Base-by-base conservation (phyloP, 2,329 filamentous ascomycete species). In the Pseudogymnoascus sp. region DNA sequence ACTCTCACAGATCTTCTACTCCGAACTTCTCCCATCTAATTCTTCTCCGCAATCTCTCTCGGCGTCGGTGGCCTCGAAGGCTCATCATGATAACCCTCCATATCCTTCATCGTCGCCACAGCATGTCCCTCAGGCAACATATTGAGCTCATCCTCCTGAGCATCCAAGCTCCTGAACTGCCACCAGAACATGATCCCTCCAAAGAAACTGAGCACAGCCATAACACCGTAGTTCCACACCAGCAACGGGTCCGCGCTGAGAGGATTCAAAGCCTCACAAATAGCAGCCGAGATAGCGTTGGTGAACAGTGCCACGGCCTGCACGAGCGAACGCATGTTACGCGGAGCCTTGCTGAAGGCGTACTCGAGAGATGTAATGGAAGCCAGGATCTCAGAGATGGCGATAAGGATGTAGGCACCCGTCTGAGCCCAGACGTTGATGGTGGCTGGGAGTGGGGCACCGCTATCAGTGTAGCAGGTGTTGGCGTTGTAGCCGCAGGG, bases 311-410 rank as follows among this genome's bases (percentile, higher is more conserved):
- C 83, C 64, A 86, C 75, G 0, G 83, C 79, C 69, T 83, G 78
- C 29, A 86, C 81, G 12, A 83, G 84, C 0, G 82, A 84, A 72
- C 86, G 83, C 86, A 90, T 89, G 72, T 80, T 84, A 45, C 82
- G 81, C 1, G 87, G 87, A 0, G 88, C 87, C 74, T 90, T 89
- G 70, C 86, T 89, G 75, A 86, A 90, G 16, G 86, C 87, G 68
- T 90, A 90, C 72, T 91, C 88, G 10, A 89, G 80, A 66, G 84
- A 84, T 0, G 87, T 88, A 66, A 90, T 85, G 10, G 83, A 86
- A 57, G 83, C 83, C 69, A 87, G 83, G 64, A 87, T 85, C 72
- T 87, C 84, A 0, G 82, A 78, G 12, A 84, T 73, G 18, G 80
- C 83, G 29, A 85, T 82, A 57, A 86, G 77, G 4, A 79, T 73